Base-by-base conservation (phyloP, 345 rosid genomes). In the Rhodomyrtus tomentosa region DNA sequence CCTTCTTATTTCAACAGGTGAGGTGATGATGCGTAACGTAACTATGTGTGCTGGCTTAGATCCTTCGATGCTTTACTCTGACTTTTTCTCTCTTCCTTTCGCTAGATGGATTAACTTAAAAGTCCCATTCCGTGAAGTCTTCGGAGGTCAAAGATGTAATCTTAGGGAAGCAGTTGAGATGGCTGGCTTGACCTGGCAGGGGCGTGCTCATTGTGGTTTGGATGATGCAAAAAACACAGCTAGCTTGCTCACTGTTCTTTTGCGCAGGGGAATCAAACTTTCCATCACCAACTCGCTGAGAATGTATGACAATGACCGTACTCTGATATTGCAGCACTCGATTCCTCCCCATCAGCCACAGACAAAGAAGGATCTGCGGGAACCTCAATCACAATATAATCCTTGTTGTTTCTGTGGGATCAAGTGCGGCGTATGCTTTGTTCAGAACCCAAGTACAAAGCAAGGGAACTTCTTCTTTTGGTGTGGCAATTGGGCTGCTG, bases 151-250 rank as follows among this genome's bases (percentile, higher is more conserved):
- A 14, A 84, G 91, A 76, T 90, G 91, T 88, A 88, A 84, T 82
- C 73, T 90, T 72, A 89, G 88, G 89, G 90, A 89, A 85, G 92
- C 92, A 14, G 92, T 90, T 55, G 85, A 88, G 85, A 84, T 85
- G 90, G 86, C 91, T 27, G 91, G 92, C 80, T 85, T 90, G 58
- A 85, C 87, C 54, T 90, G 92, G 92, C 89, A 89, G 29, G 92
- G 92, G 32, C 91, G 90, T 56, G 89, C 92, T 81, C 92, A 89
- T 73, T 89, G 91, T 68, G 92, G 92, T 32, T 82, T 89, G 81
- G 89, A 90, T 80, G 92, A 90, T 84, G 92, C 92, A 5, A 88
- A 89, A 83, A 90, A 89, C 62, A 90, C 92, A 52, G 92, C 92
- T 38, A 86, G 89, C 25, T 90, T 90, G 20, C 90, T 90, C 16